phyloP scores from a whole-genome alignment of 208 protist genomes.

The Leptomonas seymouri region DNA sequence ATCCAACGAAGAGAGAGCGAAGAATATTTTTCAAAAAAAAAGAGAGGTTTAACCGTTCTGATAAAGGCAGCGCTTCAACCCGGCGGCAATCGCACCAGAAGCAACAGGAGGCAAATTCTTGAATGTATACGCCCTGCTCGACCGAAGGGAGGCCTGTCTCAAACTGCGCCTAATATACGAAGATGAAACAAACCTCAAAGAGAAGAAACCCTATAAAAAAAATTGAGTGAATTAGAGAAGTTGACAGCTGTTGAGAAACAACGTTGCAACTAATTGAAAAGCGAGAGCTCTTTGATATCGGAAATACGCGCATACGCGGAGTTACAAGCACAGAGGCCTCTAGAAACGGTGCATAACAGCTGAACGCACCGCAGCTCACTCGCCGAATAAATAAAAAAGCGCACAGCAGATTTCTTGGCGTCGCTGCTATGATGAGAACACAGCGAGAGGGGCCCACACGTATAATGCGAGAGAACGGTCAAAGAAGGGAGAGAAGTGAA shows the following conservation, averaged over 20 bases:
- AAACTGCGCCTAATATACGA: background rate
- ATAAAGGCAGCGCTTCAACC: no score
- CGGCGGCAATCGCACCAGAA: no score
- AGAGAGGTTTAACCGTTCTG: no score
- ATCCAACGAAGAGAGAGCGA: no score
- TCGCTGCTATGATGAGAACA: background rate
- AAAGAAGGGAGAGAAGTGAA: no score
- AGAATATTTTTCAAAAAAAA: no score
- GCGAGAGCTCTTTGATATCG: background rate
- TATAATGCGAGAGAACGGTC: no score
- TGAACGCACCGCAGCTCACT: background rate
- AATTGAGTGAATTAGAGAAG: background rate
- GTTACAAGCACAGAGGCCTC: background rate
- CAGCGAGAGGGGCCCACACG: no score
- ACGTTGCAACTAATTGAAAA: background rate
- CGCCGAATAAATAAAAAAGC: background rate
- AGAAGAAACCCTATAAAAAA: background rate
- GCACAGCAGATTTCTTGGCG: background rate
- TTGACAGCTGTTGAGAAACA: slow-evolving; percentile 19
- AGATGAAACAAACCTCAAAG: background rate
- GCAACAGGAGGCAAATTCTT: no score
- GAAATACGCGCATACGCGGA: background rate
- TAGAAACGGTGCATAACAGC: background rate
- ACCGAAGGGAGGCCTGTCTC: no score
- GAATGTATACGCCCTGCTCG: no score